Percentiles rank a stretch among this genome's conserved stretches.
These are phyloP conservation scores for Sechiopsis laciniata DNA, from an alignment of 306 rosid species.

Conservation along the genomic window DNA sequence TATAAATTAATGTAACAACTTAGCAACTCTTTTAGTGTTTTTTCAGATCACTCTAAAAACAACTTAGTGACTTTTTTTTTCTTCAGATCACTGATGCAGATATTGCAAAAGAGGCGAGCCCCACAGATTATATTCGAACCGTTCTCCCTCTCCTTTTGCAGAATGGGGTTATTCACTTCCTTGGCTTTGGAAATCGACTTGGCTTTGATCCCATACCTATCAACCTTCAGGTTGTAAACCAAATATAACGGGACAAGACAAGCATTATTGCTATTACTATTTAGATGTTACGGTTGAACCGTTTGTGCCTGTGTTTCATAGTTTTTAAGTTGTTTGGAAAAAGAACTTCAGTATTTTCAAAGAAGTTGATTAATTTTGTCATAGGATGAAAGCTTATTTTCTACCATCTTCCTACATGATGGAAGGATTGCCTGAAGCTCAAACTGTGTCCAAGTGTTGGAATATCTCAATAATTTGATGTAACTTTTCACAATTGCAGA, in stretches of 20 bases:
- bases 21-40: too few relatives aligned
- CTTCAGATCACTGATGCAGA: conserved; percentile 86
- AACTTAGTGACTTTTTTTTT: too few relatives aligned
- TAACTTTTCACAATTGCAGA: conserved; percentile 41
- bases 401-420: not conserved
- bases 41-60: conserved; percentile 81
- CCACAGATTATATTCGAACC: conserved; percentile 48
- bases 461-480: not conserved
- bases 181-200: conserved; percentile 88
- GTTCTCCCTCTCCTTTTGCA: conserved; percentile 63
- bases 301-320: too few relatives aligned
- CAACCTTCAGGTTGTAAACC: conserved; percentile 64
- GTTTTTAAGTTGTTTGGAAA: too few relatives aligned
- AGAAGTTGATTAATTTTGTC: too few relatives aligned
- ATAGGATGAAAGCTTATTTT: conserved; percentile 7
- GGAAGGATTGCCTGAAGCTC: conserved; percentile 1
- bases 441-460: not conserved
- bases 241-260: conserved; percentile 2
- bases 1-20: not conserved
- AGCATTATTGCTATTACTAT: conserved; percentile 18
- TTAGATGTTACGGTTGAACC: too few relatives aligned
- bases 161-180: conserved; percentile 71
- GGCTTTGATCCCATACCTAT: conserved; percentile 84
- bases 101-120: conserved; percentile 79
- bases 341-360: too few relatives aligned